These are phyloP conservation scores for Sphagnum contortum DNA, from an alignment of 225 moss, liverwort and hornwort genomes.

Conservation along the genomic window DNA sequence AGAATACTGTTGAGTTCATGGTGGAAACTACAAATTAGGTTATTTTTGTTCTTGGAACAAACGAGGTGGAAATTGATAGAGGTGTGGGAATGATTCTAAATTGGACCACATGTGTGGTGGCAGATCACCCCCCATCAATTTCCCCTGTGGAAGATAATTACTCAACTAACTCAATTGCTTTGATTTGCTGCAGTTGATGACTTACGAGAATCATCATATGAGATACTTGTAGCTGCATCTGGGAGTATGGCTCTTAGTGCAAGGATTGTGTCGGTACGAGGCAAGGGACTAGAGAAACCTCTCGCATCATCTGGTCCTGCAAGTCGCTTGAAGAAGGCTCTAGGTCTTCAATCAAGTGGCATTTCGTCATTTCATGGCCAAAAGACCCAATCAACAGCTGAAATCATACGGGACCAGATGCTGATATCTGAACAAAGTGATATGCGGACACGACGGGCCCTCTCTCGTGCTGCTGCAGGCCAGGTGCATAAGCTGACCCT, in stretches of 20 bases:
- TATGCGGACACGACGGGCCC: conserved; percentile 32
- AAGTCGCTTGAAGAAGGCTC: conserved; percentile 47
- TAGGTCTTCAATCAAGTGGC: conserved; percentile 38
- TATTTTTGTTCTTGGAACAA: too few relatives aligned
- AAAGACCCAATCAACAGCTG: conserved; percentile 22
- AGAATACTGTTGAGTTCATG: too few relatives aligned
- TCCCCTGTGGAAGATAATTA: too few relatives aligned
- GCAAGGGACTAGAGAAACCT: conserved; percentile 12
- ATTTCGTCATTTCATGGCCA: conserved; percentile 43
- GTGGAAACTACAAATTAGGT: too few relatives aligned
- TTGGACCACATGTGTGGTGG: too few relatives aligned
- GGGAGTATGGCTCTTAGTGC: conserved; percentile 57
- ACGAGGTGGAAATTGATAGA: too few relatives aligned
- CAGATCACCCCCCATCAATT: too few relatives aligned
- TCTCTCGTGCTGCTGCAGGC: conserved; percentile 44
- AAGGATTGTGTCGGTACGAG: conserved; percentile 12
- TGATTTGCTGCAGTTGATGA: conserved; percentile 49
- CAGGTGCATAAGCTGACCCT: conserved; percentile 16
- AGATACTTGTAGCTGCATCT: conserved; percentile 73
- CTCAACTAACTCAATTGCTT: too few relatives aligned
- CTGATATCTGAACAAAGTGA: conserved; percentile 37
- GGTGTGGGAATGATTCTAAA: too few relatives aligned
- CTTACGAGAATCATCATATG: conserved; percentile 77
- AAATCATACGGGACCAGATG: conserved; percentile 39
- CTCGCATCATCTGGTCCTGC: conserved; percentile 44